A percentile compares a stretch with the other conserved stretches of the same genome.
These are phyloP conservation scores for Mycena chlorophos DNA, from an alignment of 768 basidiomycete genomes.

Conservation along the genomic window DNA sequence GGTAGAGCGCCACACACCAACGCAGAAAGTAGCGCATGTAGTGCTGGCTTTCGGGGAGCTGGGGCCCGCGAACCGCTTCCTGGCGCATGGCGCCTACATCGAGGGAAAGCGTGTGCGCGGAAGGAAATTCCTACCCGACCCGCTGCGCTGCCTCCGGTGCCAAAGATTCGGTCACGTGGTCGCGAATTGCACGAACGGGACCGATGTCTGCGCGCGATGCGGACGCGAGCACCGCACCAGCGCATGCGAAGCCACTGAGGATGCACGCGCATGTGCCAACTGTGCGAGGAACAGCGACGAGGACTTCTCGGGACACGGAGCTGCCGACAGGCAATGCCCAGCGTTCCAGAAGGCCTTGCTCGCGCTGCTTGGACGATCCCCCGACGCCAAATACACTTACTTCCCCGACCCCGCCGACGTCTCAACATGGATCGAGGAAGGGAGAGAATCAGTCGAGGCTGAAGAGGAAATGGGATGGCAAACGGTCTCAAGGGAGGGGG, in stretches of 20 bases:
- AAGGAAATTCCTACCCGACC: slow-evolving; percentile 21
- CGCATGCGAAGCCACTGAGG: slow-evolving; percentile 16
- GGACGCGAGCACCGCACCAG: slow-evolving; percentile 21
- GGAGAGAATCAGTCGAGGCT: neutral
- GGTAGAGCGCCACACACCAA: neutral
- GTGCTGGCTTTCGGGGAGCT: slow-evolving; percentile 22
- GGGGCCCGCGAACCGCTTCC: slow-evolving; percentile 15
- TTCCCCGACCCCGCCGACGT: slow-evolving; percentile 13
- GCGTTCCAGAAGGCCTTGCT: slow-evolving; percentile 15
- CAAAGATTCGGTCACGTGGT: slow-evolving; percentile 21
- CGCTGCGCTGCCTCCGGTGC: slow-evolving; percentile 20
- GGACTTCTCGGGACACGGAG: slow-evolving; percentile 25
- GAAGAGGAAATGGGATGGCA: neutral
- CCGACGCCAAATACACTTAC: slow-evolving; percentile 22
- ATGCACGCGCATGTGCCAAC: slow-evolving; percentile 23
- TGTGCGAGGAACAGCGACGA: slow-evolving; percentile 16
- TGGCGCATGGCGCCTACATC: slow-evolving; percentile 13
- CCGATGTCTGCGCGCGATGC: slow-evolving; percentile 21
- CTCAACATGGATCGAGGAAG: slow-evolving; percentile 6
- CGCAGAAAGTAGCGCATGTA: slow-evolving; percentile 26
- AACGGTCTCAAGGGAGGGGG: neutral
- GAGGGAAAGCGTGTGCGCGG: slow-evolving; percentile 16
- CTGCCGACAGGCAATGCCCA: slow-evolving; percentile 29
- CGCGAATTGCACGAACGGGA: slow-evolving; percentile 8
- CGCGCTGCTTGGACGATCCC: slow-evolving; percentile 9